These are phyloP conservation scores for Hepatocystis sp. DNA, from an alignment of 169 alveolate genomes.

Conservation along the genomic window DNA sequence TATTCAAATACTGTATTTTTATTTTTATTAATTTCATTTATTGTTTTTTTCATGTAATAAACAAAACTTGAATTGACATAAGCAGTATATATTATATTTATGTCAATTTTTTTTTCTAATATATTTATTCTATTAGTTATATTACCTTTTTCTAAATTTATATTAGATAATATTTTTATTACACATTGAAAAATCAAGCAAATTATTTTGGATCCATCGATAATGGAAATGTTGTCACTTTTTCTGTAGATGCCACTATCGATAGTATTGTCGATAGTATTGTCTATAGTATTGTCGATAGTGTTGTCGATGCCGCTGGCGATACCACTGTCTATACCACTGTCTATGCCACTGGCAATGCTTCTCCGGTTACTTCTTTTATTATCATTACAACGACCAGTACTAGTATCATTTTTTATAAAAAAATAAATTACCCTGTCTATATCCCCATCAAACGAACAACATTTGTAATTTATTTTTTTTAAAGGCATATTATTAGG, in stretches of 20 bases:
- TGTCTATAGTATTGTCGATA: neutral
- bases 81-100: slow-evolving; percentile 61
- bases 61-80: slow-evolving; percentile 39
- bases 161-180: slow-evolving; percentile 22
- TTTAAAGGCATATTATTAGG: slow-evolving; percentile 7
- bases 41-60: slow-evolving; percentile 10
- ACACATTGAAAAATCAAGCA: slow-evolving; percentile 71
- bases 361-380: no score
- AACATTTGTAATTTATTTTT: slow-evolving; percentile 38
- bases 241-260: neutral
- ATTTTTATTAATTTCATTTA: neutral
- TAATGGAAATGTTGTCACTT: slow-evolving; percentile 20
- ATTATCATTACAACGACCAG: no score
- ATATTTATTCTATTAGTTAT: slow-evolving; percentile 20
- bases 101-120: slow-evolving; percentile 23
- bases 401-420: slow-evolving; percentile 4
- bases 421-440: slow-evolving; percentile 80
- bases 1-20: slow-evolving; percentile 12
- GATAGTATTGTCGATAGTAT: neutral
- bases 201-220: slow-evolving; percentile 79
- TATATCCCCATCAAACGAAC: slow-evolving; percentile 85
- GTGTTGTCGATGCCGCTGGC: no score
- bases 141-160: neutral
- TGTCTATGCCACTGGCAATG: neutral
- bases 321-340: neutral